phyloP scores from a whole-genome alignment of 2,329 filamentous ascomycete species.

The Coleophoma crateriformis region DNA sequence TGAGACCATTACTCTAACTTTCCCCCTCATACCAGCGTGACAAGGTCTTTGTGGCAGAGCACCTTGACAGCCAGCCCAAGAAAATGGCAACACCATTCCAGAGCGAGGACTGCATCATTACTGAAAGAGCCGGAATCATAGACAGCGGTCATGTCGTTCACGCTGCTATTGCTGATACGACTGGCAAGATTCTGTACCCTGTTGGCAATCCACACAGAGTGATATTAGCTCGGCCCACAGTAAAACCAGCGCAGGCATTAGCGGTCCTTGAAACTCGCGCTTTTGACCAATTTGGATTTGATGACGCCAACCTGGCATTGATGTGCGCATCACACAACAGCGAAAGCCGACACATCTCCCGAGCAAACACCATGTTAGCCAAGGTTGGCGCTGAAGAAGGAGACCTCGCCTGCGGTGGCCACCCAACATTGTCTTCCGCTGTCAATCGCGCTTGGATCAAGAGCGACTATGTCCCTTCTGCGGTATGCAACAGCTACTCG shows the following conservation, averaged over 20 bases:
- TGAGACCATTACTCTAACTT: too few species aligned
- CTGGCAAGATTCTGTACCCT: slow-evolving; percentile 31
- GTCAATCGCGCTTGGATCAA: slow-evolving; percentile 35
- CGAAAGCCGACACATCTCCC: slow-evolving; percentile 33
- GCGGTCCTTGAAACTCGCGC: slow-evolving; percentile 36
- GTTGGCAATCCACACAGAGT: slow-evolving; percentile 35
- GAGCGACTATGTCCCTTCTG: slow-evolving; percentile 29
- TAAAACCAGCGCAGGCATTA: slow-evolving; percentile 40
- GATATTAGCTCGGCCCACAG: slow-evolving; percentile 38
- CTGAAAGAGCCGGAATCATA: slow-evolving; percentile 31
- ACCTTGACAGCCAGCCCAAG: not conserved
- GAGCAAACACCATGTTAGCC: slow-evolving; percentile 31
- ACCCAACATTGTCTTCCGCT: slow-evolving; percentile 27
- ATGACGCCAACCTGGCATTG: slow-evolving; percentile 36
- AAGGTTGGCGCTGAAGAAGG: slow-evolving; percentile 28
- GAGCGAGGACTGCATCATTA: slow-evolving; percentile 27
- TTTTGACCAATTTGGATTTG: slow-evolving; percentile 29
- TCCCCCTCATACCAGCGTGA: too few species aligned
- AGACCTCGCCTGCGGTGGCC: slow-evolving; percentile 37
- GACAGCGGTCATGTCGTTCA: slow-evolving; percentile 40
- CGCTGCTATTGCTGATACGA: slow-evolving; percentile 32
- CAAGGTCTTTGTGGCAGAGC: too few species aligned
- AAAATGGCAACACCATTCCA: not conserved
- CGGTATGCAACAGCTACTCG: slow-evolving; percentile 39
- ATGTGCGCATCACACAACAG: slow-evolving; percentile 42